Evolutionary conservation across 495 filamentous ascomycete species (phyloP).

Genomic region (Penicillium roqueforti): DNA sequence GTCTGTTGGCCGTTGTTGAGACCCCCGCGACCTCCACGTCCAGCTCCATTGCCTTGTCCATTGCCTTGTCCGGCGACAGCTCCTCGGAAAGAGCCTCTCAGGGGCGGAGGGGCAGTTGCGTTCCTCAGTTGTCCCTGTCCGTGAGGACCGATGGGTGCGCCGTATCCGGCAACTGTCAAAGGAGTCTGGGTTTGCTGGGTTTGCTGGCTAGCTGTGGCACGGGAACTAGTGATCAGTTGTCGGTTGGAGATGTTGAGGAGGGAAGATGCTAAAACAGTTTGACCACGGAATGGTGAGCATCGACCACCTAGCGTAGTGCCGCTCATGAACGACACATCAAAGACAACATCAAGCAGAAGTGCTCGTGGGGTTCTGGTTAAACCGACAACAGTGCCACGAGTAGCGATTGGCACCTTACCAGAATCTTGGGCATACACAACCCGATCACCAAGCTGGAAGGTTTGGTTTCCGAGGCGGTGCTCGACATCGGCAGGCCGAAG

Average conservation of each 20-base stretch:
- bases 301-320: slow-evolving; percentile 84
- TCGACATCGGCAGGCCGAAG: slow-evolving; percentile 90
- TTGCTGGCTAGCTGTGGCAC: slow-evolving; percentile 61
- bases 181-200: slow-evolving; percentile 46
- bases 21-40: slow-evolving; percentile 39
- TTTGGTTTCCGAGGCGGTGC: slow-evolving; percentile 80
- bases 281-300: slow-evolving; percentile 93
- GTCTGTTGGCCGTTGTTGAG: slow-evolving; percentile 38
- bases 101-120: slow-evolving; percentile 61
- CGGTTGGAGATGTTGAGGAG: slow-evolving; percentile 82
- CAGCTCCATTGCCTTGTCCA: slow-evolving; percentile 24
- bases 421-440: slow-evolving; percentile 89
- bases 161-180: slow-evolving; percentile 58
- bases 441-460: slow-evolving; percentile 81
- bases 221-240: slow-evolving; percentile 73
- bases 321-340: slow-evolving; percentile 93
- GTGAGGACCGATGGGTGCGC: slow-evolving; percentile 49
- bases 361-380: slow-evolving; percentile 79
- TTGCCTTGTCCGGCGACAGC: slow-evolving; percentile 47
- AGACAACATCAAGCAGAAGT: slow-evolving; percentile 84
- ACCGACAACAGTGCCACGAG: slow-evolving; percentile 86
- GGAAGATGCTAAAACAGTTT: slow-evolving; percentile 76
- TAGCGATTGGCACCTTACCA: slow-evolving; percentile 91
- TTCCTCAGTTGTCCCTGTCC: slow-evolving; percentile 66
- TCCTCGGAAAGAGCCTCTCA: slow-evolving; percentile 69